Conservation (phyloP, 345 rosid species). For the Eucalyptus tenuipes region DNA sequence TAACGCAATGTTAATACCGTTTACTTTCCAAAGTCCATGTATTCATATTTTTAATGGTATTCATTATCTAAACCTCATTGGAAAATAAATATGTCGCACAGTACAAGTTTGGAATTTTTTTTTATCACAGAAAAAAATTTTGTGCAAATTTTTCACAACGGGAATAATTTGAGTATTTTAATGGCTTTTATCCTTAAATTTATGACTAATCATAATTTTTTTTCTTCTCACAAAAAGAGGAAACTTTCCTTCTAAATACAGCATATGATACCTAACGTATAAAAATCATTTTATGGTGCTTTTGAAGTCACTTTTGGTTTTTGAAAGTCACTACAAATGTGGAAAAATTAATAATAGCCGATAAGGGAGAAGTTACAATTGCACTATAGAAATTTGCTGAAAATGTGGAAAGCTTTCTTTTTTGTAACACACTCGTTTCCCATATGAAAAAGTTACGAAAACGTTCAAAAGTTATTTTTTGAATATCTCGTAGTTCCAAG, state of each 20-base stretch:
- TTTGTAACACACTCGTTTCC: not conserved
- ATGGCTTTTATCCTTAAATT: not conserved
- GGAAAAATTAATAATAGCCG: not conserved
- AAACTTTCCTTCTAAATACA: not conserved
- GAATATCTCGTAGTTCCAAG: not conserved
- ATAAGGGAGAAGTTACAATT: not conserved
- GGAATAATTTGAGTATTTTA: not conserved
- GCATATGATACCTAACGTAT: not conserved
- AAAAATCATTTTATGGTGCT: not conserved
- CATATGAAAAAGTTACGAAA: not conserved
- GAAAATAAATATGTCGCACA: too few relatives aligned
- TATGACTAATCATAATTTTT: too few relatives aligned
- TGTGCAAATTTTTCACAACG: not conserved
- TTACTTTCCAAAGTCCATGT: too few relatives aligned
- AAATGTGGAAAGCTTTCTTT: too few relatives aligned
- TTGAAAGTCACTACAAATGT: not conserved
- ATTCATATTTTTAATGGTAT: too few relatives aligned
- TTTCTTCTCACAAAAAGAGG: not conserved
- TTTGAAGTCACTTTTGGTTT: not conserved
- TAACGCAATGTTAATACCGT: accelerated
- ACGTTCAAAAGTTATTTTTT: not conserved
- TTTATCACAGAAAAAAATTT: too few relatives aligned
- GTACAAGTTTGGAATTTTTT: too few relatives aligned
- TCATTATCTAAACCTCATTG: too few relatives aligned
- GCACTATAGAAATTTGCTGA: not conserved